Percentiles rank a stretch among this genome's conserved stretches.
phyloP scores from a whole-genome alignment of 345 rosid species.

The Brassica incana region DNA sequence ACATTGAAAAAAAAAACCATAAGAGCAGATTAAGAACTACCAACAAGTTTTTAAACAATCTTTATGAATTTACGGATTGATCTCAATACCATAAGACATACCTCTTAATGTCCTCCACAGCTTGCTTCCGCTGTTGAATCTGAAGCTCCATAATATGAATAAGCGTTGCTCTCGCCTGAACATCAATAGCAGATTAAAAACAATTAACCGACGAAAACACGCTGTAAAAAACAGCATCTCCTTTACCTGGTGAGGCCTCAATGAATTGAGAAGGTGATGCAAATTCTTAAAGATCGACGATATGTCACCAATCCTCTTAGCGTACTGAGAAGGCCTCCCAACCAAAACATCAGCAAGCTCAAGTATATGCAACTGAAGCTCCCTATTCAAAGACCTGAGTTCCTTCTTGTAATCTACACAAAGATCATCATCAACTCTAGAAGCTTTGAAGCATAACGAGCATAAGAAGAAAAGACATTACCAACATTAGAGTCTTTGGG shows the following conservation, averaged over 20 bases:
- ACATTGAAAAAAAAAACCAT: neutral
- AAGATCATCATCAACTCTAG: neutral
- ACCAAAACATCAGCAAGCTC: conserved; percentile 95
- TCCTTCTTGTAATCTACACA: conserved; percentile 82
- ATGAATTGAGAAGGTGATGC: conserved; percentile 94
- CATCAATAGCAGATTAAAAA: neutral
- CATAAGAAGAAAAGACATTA: conserved; percentile 32
- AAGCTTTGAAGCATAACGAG: neutral
- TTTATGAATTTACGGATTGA: neutral
- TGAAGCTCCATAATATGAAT: conserved; percentile 91
- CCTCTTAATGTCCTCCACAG: conserved; percentile 94
- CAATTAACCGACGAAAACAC: neutral
- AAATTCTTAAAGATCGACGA: conserved; percentile 88
- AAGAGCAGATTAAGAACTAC: neutral
- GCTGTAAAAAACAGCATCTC: neutral
- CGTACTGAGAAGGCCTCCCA: conserved; percentile 95
- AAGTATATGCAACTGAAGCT: conserved; percentile 82
- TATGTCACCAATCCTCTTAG: conserved; percentile 86
- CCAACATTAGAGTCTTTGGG: conserved; percentile 71
- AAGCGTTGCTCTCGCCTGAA: conserved; percentile 88
- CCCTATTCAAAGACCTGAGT: conserved; percentile 72
- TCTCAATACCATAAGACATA: conserved; percentile 23
- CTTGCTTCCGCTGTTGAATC: conserved; percentile 81
- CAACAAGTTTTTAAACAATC: conserved; percentile 2
- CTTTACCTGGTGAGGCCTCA: conserved; percentile 88